Percentiles rank a stretch among this genome's conserved stretches.
These are phyloP conservation scores for Ascochyta viciae-villosae DNA, from an alignment of 2,329 filamentous ascomycete species.

Conservation along the genomic window DNA sequence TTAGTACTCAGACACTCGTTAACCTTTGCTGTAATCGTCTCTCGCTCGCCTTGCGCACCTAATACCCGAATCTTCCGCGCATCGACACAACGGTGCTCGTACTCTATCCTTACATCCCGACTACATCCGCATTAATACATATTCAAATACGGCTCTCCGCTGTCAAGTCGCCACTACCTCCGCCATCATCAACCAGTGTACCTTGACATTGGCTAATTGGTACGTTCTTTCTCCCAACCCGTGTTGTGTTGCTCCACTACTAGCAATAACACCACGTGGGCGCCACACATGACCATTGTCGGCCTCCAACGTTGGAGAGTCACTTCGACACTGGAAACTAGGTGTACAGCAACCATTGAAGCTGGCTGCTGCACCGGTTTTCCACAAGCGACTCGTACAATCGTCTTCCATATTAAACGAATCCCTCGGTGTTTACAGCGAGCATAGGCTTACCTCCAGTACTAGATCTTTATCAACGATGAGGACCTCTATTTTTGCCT, in stretches of 20 bases:
- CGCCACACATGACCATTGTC: neutral
- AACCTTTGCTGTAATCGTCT: constrained; percentile 16
- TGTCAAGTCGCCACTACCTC: constrained; percentile 3
- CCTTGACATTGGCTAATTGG: neutral
- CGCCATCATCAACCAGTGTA: neutral
- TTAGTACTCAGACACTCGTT: constrained; percentile 26
- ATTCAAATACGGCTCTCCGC: neutral
- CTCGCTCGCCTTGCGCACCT: constrained; percentile 19
- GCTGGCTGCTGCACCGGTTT: neutral
- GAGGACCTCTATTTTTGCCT: constrained; percentile 38
- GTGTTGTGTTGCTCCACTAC: neutral
- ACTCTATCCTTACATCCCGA: constrained; percentile 10
- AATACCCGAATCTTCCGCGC: constrained; percentile 16
- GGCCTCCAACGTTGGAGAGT: neutral
- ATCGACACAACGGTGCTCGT: constrained; percentile 13
- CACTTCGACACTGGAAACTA: neutral
- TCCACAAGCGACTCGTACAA: neutral
- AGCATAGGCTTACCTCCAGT: constrained; percentile 23
- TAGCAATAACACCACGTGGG: constrained; percentile 6
- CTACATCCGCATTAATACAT: constrained; percentile 8
- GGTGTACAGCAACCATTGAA: neutral
- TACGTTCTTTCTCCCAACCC: constrained; percentile 7
- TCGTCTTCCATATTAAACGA: neutral
- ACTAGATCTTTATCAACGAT: constrained; percentile 29
- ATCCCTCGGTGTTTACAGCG: neutral